Conservation (phyloP, 2,329 filamentous ascomycete species). For the Hymenoscyphus occultus region DNA sequence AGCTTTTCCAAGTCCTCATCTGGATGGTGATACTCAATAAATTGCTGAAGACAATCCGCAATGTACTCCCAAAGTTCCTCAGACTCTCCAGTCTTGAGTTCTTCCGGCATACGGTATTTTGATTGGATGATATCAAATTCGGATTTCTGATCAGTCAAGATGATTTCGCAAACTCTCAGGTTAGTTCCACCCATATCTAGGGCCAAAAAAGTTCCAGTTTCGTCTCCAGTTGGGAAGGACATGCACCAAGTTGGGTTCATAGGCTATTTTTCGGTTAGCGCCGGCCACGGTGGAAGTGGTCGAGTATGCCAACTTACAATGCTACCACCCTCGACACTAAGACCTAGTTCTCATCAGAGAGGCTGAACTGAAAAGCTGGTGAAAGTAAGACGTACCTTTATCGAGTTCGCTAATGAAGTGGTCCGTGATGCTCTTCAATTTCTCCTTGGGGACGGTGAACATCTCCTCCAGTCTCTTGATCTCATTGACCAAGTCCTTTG, state of each 20-base stretch:
- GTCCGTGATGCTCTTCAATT: slow-evolving; percentile 84
- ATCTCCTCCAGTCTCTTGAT: slow-evolving; percentile 80
- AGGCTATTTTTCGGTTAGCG: slow-evolving; percentile 54
- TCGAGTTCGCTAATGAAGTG: slow-evolving; percentile 87
- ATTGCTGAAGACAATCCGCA: slow-evolving; percentile 86
- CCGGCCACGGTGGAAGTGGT: neutral
- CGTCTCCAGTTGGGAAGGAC: slow-evolving; percentile 80
- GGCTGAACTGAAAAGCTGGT: neutral
- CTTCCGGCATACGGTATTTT: slow-evolving; percentile 92
- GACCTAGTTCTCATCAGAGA: slow-evolving; percentile 48
- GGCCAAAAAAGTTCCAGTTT: slow-evolving; percentile 83
- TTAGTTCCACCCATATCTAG: slow-evolving; percentile 97
- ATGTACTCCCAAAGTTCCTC: slow-evolving; percentile 95
- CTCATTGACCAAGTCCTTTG: slow-evolving; percentile 76
- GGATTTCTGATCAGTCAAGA: slow-evolving; percentile 79
- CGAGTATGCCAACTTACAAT: slow-evolving; percentile 62
- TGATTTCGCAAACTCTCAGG: slow-evolving; percentile 89
- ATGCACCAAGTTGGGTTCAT: slow-evolving; percentile 99
- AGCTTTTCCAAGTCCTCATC: slow-evolving; percentile 61
- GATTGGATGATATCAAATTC: slow-evolving; percentile 94
- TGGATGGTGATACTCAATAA: slow-evolving; percentile 81
- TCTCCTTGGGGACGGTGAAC: slow-evolving; percentile 74
- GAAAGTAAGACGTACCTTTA: slow-evolving; percentile 58
- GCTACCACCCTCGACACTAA: slow-evolving; percentile 83
- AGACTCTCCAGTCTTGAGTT: slow-evolving; percentile 79